Evolutionary conservation across 2,329 filamentous ascomycete species (phyloP), one percentile per base, ranked within the genome.

Genomic region (Xylariaceae sp.): DNA sequence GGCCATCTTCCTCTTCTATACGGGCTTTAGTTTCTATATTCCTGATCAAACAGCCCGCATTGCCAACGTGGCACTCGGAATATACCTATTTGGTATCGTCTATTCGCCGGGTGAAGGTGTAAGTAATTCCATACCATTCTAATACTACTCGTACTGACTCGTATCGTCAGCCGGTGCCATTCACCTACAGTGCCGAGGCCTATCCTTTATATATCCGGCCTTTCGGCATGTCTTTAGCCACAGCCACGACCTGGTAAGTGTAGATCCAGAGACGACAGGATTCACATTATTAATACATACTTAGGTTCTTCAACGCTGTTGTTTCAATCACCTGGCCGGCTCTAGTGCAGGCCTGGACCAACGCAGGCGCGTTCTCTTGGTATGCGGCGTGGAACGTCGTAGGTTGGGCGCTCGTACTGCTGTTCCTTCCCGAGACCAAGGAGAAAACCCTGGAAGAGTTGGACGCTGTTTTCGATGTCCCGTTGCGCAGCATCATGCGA

Each of bases 161-260:
- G 7, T 46, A 33, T 51, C 24, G 8, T 28, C 28, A 69, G 68
- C 78, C 77, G 5, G 85, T 88, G 0, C 85, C 86, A 0, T 88
- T 88, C 66, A 87, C 84, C 0, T 89, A 88, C 68, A 87, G 84
- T 0, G 86, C 86, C 17, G 86, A 89, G 69, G 86, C 84, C 1
- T 88, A 87, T 66, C 86, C 86, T 4, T 74, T 87, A 2, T 86
- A 87, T 60, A 81, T 87, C 36, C 82, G 86, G 14, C 78, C 83
- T 2, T 76, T 86, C 46, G 85, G 84, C 36, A 87, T 87, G 85
- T 82, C 82, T 1, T 73, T 87, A 0, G 79, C 81, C 1, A 82
- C 79, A 1, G 79, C 80, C 0, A 82, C 79, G 2, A 81, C 78
- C 0, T 82, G 80, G 79, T 62, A 36, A 53, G 60, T 39, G 3